Base-by-base conservation (phyloP, 2,329 filamentous ascomycete genomes). In the Ophiostoma perfectum region DNA sequence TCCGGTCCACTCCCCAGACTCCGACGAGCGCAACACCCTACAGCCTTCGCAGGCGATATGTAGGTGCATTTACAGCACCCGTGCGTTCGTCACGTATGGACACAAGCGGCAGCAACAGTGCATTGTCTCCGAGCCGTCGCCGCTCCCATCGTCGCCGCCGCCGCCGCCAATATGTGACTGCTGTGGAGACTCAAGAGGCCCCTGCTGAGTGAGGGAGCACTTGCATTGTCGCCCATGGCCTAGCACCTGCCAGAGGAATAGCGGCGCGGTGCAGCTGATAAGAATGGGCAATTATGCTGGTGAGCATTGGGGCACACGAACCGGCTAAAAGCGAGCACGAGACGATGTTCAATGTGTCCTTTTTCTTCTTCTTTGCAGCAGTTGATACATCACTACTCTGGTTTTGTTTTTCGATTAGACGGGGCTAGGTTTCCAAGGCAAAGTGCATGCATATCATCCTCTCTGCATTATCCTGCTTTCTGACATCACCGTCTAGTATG, bases 401-500 rank as follows among this genome's bases (percentile, higher is more conserved):
- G 27, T 27, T 9, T 11, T 27, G 12, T 14, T n/a, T 18, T 55
- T n/a, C 49, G 49, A 8, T 5, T 55, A 18, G 49, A 55, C 27
- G 49, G 49, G 49, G 49, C 49, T 60, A 11, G 27, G 27, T 18
- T 38, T 60, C 27, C 55, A 60, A 60, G 55, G 27, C 55, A 60
- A 60, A 60, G 27, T 39, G 27, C 55, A 60, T 60, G 55, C 27
- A 60, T 60, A 60, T 60, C 27, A 12, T 60, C 27, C 55, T 60
- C 27, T 36, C 27, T 39, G 55, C 18, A 12, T 38, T 12, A 12
- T 39, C 55, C 9, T 27, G 27, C 27, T 27, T 11, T 18, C 27
- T 60, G 27, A 38, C 55, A 38, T 60, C 27, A 60, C 27, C 27
- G 18, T 60, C 55, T 39, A 27, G 1, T 27, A 27, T 27, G 27